These are phyloP conservation scores for Acmispon strigosus DNA, from an alignment of 306 rosid species.

Conservation along the genomic window DNA sequence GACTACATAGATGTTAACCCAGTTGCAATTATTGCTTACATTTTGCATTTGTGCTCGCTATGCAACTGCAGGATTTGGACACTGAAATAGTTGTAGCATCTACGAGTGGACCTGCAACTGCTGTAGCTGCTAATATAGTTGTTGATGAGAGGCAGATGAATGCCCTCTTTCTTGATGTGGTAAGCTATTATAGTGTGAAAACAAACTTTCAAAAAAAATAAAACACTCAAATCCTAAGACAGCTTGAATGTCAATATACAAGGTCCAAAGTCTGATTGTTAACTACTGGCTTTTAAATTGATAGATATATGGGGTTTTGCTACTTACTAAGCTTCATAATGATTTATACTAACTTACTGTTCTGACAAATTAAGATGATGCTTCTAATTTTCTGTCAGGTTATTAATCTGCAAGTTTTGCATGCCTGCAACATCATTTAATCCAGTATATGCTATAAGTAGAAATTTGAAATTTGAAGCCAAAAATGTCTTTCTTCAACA, in stretches of 20 bases:
- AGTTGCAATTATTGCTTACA: slow-evolving; percentile 5
- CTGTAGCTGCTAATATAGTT: slow-evolving; percentile 76
- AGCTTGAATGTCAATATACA: not conserved
- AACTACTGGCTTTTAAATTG: not conserved
- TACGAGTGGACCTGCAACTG: slow-evolving; percentile 60
- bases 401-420: not conserved
- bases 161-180: slow-evolving; percentile 96
- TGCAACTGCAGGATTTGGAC: slow-evolving; percentile 78
- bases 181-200: slow-evolving; percentile 26
- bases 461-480: not conserved
- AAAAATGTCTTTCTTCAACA: not conserved
- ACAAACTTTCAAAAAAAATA: too few species aligned
- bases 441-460: not conserved
- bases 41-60: not conserved
- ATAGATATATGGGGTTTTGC: slow-evolving; percentile 1
- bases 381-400: not conserved
- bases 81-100: slow-evolving; percentile 81
- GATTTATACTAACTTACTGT: not conserved
- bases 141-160: slow-evolving; percentile 98
- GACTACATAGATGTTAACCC: not conserved
- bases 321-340: not conserved
- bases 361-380: not conserved
- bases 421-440: not conserved
- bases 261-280: not conserved
- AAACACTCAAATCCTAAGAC: not conserved